Percentiles rank a stretch among this genome's conserved stretches.
Evolutionary conservation across 1,284 basidiomycete species (phyloP).

Genomic region (Puccinia novopanici): DNA sequence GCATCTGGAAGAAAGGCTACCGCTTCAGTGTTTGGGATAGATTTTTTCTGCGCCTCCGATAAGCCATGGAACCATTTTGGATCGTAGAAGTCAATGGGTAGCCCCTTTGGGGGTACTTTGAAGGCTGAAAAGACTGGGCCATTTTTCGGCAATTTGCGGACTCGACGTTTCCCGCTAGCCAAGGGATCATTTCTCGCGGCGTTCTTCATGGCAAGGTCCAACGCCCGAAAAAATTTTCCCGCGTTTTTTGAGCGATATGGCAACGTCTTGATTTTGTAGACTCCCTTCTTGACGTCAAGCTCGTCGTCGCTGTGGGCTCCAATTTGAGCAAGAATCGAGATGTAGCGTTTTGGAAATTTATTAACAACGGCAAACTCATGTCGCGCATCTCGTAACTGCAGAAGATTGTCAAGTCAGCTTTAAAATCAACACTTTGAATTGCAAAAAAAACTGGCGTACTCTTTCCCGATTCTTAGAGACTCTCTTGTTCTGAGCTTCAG

Average conservation of each 20-base stretch:
- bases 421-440: neutral
- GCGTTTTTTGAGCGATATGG: constrained; percentile 30
- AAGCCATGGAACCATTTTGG: constrained; percentile 25
- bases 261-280: constrained; percentile 34
- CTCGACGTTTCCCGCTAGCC: neutral
- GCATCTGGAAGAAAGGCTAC: constrained; percentile 33
- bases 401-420: neutral
- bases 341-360: constrained; percentile 24
- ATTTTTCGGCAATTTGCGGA: constrained; percentile 20
- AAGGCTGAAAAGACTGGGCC: constrained; percentile 6
- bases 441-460: neutral
- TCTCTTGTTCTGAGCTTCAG: neutral
- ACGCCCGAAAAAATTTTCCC: neutral
- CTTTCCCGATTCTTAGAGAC: constrained; percentile 10
- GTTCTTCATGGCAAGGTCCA: constrained; percentile 25
- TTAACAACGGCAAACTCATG: constrained; percentile 16
- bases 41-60: neutral
- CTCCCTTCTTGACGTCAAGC: neutral
- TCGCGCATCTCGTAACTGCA: constrained; percentile 5
- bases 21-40: neutral
- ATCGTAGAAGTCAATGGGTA: constrained; percentile 35
- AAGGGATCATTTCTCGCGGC: neutral
- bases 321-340: neutral
- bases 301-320: constrained; percentile 30
- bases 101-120: constrained; percentile 9